Conservation (phyloP, 768 basidiomycete species). For the Dictyophora rubrovolvata region DNA sequence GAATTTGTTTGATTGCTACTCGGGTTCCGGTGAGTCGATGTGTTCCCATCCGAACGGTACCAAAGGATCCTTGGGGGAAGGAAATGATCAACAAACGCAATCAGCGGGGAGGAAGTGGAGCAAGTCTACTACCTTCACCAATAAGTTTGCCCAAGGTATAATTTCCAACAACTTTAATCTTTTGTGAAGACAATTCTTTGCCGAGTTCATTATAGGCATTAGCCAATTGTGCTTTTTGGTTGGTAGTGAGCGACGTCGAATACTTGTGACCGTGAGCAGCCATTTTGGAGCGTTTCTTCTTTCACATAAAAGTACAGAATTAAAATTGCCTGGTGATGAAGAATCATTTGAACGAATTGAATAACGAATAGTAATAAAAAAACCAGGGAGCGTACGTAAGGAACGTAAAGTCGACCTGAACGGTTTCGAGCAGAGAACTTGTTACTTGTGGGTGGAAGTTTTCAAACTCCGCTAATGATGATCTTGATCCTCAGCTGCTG, state of each 20-base stretch:
- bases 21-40: slow-evolving; percentile 86
- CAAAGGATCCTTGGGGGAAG: slow-evolving; percentile 67
- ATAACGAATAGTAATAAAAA: background rate
- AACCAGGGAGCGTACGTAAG: slow-evolving; percentile 2
- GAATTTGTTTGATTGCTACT: slow-evolving; percentile 97
- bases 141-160: slow-evolving; percentile 91
- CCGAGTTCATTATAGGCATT: slow-evolving; percentile 96
- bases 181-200: slow-evolving; percentile 86
- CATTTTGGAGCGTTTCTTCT: background rate
- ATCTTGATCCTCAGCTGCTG: no score
- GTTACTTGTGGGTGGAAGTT: no score
- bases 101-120: slow-evolving; percentile 1
- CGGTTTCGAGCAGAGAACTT: background rate
- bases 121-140: slow-evolving; percentile 66
- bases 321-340: background rate
- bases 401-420: slow-evolving; percentile 7
- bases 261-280: slow-evolving; percentile 48
- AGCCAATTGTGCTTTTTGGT: slow-evolving; percentile 81
- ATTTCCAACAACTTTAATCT: slow-evolving; percentile 86
- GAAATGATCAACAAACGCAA: slow-evolving; percentile 13
- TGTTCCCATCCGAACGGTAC: slow-evolving; percentile 89
- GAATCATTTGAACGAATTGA: no score
- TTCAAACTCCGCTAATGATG: no score
- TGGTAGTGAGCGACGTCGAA: slow-evolving; percentile 53
- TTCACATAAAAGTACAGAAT: slow-evolving; percentile 8